These are phyloP conservation scores for Cryoendolithus antarcticus DNA, from an alignment of 2,329 filamentous ascomycete genomes.

Conservation along the genomic window DNA sequence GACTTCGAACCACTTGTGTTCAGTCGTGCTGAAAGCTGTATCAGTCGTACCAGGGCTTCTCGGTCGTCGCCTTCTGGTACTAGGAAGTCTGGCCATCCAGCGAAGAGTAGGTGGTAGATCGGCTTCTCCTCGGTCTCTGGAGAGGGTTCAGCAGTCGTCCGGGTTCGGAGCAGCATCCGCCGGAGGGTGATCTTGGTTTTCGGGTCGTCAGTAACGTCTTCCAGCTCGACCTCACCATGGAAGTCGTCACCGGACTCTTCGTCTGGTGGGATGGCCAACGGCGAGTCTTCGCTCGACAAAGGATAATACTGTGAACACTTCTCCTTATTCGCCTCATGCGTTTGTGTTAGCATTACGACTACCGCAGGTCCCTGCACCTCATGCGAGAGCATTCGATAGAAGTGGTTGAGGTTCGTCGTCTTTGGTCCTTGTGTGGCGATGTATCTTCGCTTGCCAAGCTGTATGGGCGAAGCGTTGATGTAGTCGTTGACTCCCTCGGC, in stretches of 20 bases:
- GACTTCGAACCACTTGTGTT: too few species aligned
- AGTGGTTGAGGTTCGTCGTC: slow-evolving; percentile 58
- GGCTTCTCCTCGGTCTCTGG: slow-evolving; percentile 42
- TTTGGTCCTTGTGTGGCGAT: slow-evolving; percentile 89
- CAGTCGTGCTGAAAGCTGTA: slow-evolving; percentile 51
- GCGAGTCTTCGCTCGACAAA: slow-evolving; percentile 18
- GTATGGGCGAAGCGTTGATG: slow-evolving; percentile 40
- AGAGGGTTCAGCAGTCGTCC: too few species aligned
- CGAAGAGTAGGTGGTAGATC: slow-evolving; percentile 77
- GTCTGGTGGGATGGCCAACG: slow-evolving; percentile 15
- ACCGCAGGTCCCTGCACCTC: slow-evolving; percentile 52
- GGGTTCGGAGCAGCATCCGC: slow-evolving; percentile 48
- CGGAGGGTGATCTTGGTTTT: slow-evolving; percentile 56
- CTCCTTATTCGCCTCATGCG: slow-evolving; percentile 61
- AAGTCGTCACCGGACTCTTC: slow-evolving; percentile 34
- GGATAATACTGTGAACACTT: slow-evolving; percentile 83
- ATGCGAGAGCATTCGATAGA: slow-evolving; percentile 84
- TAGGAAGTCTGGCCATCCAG: slow-evolving; percentile 80
- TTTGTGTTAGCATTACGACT: slow-evolving; percentile 89
- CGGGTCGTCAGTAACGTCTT: slow-evolving; percentile 42
- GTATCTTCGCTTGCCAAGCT: slow-evolving; percentile 44
- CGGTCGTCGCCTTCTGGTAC: slow-evolving; percentile 61
- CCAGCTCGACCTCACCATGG: slow-evolving; percentile 54
- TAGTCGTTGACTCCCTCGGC: slow-evolving; percentile 49
- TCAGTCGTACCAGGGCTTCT: slow-evolving; percentile 54